Evolutionary conservation across 805 yeast species (phyloP).

Genomic region (Barnettozyma vustinii): DNA sequence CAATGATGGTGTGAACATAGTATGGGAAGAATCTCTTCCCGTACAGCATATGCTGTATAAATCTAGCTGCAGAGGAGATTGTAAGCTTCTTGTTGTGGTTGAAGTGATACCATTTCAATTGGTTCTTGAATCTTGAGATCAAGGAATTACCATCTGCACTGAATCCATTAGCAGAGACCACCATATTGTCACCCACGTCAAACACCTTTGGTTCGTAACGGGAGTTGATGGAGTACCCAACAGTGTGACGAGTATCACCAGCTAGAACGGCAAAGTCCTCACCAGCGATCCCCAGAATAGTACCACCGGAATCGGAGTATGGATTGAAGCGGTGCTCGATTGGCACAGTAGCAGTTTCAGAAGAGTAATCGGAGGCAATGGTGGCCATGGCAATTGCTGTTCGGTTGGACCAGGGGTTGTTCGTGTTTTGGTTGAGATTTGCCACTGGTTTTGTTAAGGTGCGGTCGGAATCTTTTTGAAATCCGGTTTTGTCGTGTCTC

Average conservation of each 20-base stretch:
- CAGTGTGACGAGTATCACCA: conserved; percentile 96
- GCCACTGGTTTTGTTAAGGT: not conserved
- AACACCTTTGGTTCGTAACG: conserved; percentile 89
- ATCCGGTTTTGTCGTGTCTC: not conserved
- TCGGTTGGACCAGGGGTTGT: not conserved
- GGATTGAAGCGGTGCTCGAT: conserved; percentile 93
- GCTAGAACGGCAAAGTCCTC: conserved; percentile 95
- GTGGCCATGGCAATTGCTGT: not conserved
- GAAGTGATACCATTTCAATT: conserved; percentile 88
- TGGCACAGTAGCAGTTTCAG: conserved; percentile 37
- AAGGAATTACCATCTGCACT: conserved; percentile 92
- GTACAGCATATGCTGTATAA: conserved; percentile 83
- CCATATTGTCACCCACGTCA: conserved; percentile 80
- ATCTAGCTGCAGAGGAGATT: conserved; percentile 77
- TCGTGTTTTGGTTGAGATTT: not conserved
- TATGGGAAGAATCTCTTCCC: conserved; percentile 95
- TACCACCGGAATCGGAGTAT: conserved; percentile 93
- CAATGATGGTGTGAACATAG: conserved; percentile 90
- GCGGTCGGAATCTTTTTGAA: not conserved
- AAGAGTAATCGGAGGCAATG: not conserved
- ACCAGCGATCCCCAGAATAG: conserved; percentile 96
- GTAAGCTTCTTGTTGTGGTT: conserved; percentile 71
- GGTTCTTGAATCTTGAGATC: conserved; percentile 60
- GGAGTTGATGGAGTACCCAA: conserved; percentile 89
- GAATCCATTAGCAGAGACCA: conserved; percentile 92